Percentiles rank a stretch among this genome's conserved stretches.
These are phyloP conservation scores for Dictyostelium citrinum DNA, from an alignment of 78 protist genomes.

Conservation along the genomic window DNA sequence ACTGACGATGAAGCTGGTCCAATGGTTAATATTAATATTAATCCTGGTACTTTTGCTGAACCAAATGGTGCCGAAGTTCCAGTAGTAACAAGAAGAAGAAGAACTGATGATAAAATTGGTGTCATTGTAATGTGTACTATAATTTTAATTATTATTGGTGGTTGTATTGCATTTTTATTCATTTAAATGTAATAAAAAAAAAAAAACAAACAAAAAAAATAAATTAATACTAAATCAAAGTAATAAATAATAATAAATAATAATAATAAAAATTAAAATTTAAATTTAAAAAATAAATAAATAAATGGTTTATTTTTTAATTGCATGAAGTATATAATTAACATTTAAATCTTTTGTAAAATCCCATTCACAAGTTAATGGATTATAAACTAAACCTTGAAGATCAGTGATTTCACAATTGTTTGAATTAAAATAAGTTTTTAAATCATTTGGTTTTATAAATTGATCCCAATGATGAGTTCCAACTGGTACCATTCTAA, in stretches of 20 bases:
- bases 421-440: neutral
- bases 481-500: slow-evolving; percentile 35
- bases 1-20: neutral
- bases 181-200: neutral
- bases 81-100: neutral
- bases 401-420: neutral
- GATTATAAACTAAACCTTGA: slow-evolving; percentile 55
- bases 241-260: neutral
- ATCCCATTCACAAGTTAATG: slow-evolving; percentile 26
- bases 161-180: slow-evolving; percentile 20
- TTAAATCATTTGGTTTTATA: neutral
- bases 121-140: neutral
- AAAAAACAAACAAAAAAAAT: neutral
- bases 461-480: slow-evolving; percentile 71
- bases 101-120: neutral
- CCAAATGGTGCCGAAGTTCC: slow-evolving; percentile 34
- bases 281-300: too few relatives aligned
- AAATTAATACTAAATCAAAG: neutral
- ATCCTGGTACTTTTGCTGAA: neutral
- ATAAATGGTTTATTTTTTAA: neutral
- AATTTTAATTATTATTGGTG: slow-evolving; percentile 21
- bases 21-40: slow-evolving; percentile 26
- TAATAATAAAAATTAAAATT: neutral
- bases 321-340: slow-evolving; percentile 56
- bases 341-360: neutral